These are phyloP conservation scores for Xylariaceae sp. DNA, from an alignment of 2,329 filamentous ascomycete genomes.

Conservation along the genomic window DNA sequence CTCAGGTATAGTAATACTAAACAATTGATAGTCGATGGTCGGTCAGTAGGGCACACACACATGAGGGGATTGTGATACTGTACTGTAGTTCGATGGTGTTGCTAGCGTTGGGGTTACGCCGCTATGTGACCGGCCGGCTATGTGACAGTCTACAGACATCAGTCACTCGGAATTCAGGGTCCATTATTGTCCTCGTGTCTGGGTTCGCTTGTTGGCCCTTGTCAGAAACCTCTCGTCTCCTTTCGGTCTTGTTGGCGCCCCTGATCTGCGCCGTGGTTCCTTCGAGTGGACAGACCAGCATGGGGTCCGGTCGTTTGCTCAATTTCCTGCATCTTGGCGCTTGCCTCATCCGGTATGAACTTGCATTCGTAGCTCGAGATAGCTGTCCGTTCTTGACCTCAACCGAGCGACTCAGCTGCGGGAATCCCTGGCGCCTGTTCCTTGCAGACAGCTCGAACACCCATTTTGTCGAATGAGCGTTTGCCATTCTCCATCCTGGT, in stretches of 20 bases:
- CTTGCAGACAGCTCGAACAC: slow-evolving; percentile 5
- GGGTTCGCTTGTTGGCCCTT: no score
- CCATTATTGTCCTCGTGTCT: no score
- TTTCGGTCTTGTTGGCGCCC: neutral
- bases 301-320: slow-evolving; percentile 1
- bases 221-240: no score
- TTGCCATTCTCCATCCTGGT: slow-evolving; percentile 4
- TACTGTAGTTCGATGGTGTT: no score
- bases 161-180: no score
- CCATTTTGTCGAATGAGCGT: slow-evolving; percentile 9
- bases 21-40: no score
- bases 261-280: slow-evolving; percentile 3
- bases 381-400: neutral
- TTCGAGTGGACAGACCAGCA: neutral
- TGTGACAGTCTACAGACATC: no score
- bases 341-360: slow-evolving; percentile 12
- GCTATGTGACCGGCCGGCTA: no score
- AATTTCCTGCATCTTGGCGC: slow-evolving; percentile 14
- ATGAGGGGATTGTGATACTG: no score
- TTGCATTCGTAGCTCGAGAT: neutral
- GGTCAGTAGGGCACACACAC: no score
- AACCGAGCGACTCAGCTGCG: slow-evolving; percentile 5
- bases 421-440: slow-evolving; percentile 1
- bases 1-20: no score
- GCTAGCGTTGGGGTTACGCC: no score